Evolutionary conservation across 495 filamentous ascomycete species (phyloP).

Genomic region (Pseudevernia furfuracea): DNA sequence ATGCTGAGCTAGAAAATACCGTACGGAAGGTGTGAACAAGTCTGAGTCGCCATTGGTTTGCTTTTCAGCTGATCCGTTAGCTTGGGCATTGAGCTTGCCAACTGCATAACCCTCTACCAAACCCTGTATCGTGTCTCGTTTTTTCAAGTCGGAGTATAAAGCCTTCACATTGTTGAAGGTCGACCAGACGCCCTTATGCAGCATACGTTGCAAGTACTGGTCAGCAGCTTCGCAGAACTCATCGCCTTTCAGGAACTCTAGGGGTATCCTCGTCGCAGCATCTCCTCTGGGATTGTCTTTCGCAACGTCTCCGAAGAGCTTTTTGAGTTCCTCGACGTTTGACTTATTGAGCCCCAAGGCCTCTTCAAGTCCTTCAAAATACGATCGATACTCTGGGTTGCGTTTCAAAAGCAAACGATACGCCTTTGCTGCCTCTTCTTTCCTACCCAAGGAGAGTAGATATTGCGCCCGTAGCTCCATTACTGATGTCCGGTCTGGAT

Average conservation of each 20-base stretch:
- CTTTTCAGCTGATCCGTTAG: constrained; percentile 42
- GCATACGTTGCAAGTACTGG: constrained; percentile 73
- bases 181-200: constrained; percentile 93
- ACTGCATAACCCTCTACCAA: constrained; percentile 73
- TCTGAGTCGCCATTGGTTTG: constrained; percentile 47
- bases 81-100: constrained; percentile 34
- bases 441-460: constrained; percentile 65
- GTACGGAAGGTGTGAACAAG: constrained; percentile 65
- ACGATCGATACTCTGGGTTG: constrained; percentile 78
- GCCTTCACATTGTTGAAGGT: constrained; percentile 94
- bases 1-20: constrained; percentile 93
- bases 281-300: constrained; percentile 74
- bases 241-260: constrained; percentile 83
- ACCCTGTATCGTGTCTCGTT: constrained; percentile 65
- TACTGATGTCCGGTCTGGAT: constrained; percentile 77
- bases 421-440: constrained; percentile 73
- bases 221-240: constrained; percentile 74
- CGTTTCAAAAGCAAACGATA: constrained; percentile 74
- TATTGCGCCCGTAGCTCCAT: constrained; percentile 86
- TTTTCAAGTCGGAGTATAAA: constrained; percentile 67
- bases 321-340: constrained; percentile 56
- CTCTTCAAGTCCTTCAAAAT: constrained; percentile 71
- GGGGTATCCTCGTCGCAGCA: constrained; percentile 74
- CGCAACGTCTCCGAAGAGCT: constrained; percentile 74
- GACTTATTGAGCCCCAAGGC: constrained; percentile 54